Evolutionary conservation across 495 filamentous ascomycete species (phyloP), one percentile per base, ranked within the genome.

Genomic region (Lophium mytilinum): DNA sequence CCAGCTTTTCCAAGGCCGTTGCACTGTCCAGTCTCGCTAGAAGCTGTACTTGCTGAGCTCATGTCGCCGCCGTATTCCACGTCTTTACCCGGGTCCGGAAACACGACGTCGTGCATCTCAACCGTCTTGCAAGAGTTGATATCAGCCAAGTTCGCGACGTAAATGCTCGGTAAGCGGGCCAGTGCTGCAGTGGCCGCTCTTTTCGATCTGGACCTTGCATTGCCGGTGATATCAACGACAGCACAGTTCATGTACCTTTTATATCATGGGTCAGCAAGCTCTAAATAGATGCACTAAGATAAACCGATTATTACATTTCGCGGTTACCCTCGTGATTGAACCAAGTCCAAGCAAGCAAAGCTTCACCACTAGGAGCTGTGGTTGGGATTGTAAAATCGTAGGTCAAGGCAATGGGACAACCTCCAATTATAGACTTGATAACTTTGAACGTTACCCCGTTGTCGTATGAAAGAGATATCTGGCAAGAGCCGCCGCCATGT

Each of bases 11-110:
- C 15, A 6, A 19, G 3, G 14, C 45, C 45, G 30, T 24, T 24
- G 14, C 45, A 48, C 45, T 48, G 45, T n/a, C 45, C 45, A 24
- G 4, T 19, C 4, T 19, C 21, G 8, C 12, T 48, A 8, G 15
- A 19, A 48, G 21, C 45, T 19, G 45, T 48, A 9, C 57, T 21
- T 10, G 52, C 39, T n/a, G 46, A 53, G 15, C 52, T 62, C 39
- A 67, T 52, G 21, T 54, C 59, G 33, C 55, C 62, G 8, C 47
- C 64, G 45, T 71, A 71, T 14, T 57, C 64, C 37, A 90, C 76
- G 52, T 85, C 77, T 7, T 75, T 72, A 49, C 89, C 89, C 8
- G 88, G 86, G 58, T 89, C 70, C n/a, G 87, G 87, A 70, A 83
- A 93, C 12, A 78, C 69, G 34, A 84, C 77, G 46, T 88, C 80